Base-by-base conservation (phyloP, 1,139 yeast genomes). In the Eremothecium cymbalariae region DNA sequence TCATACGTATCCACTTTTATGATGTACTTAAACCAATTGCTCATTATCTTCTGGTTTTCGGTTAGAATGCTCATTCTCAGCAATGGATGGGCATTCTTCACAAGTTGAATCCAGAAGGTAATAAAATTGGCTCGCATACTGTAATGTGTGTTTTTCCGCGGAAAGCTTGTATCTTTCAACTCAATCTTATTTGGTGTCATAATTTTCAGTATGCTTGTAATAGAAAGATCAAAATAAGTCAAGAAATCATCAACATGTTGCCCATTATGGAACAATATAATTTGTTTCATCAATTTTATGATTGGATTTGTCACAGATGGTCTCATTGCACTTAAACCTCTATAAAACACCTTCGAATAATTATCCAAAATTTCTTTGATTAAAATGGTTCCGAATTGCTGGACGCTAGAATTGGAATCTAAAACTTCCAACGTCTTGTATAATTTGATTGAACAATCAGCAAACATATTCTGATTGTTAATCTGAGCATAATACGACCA, bases 401-500 rank as follows among this genome's bases (percentile, higher is more conserved):
- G 37, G 19, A 45, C 50, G 11, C 34, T 40, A 11, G 46, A 29
- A 37, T 53, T 46, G n/a, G 49, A 41, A 25, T 46, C 42, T 11
- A 54, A 37, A 3, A 45, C 34, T 32, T 44, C 34, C 20, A 57
- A 24, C 8, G 50, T 32, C 20, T 41, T 41, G 16, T 38, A 40
- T 11, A 57, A 25, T 31, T 60, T 59, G 8, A 57, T 55, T 0
- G 77, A 63, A 2, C 67, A 37, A 12, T 59, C 60, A 1, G 70
- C 61, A 45, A 76, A 67, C 33, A 67, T 70, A 2, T 62, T 48
- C 48, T 74, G 79, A 42, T 77, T 77, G 47, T 76, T 77, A n/a
- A 70, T 65, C 31, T 78, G 74, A 4, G 83, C 71, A 48, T 64
- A 74, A 46, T 72, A 74, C 2, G 82, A 68, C 83, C 88, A 80